These are phyloP conservation scores for Torulaspora microellipsoides DNA, from an alignment of 805 yeast genomes.

Conservation along the genomic window DNA sequence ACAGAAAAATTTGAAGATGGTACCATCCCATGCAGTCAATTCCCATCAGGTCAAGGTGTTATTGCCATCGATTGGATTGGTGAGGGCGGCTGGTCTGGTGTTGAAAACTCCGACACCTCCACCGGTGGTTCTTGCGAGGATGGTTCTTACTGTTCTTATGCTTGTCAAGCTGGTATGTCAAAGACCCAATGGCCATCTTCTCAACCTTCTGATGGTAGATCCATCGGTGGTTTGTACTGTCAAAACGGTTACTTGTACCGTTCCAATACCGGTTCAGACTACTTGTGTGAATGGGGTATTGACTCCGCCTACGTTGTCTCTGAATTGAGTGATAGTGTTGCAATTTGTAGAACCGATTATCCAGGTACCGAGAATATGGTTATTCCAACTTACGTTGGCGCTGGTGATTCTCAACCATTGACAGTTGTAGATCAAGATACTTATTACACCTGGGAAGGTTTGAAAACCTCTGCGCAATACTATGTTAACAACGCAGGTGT, in stretches of 20 bases:
- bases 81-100: constrained; percentile 47
- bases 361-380: constrained; percentile 99
- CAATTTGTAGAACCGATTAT: constrained; percentile 97
- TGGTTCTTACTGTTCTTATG: constrained; percentile 94
- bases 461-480: constrained; percentile 88
- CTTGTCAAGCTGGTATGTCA: constrained; percentile 98
- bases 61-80: constrained; percentile 54
- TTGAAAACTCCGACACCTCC: constrained; percentile 43
- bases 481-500: constrained; percentile 97
- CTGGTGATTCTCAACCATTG: constrained; percentile 61
- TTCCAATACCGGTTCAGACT: constrained; percentile 59
- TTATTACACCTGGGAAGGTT: constrained; percentile 81
- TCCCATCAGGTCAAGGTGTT: constrained; percentile 76
- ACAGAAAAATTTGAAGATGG: constrained; percentile 62
- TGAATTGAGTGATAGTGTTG: constrained; percentile 60
- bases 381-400: constrained; percentile 77
- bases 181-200: constrained; percentile 94
- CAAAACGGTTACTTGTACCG: constrained; percentile 79
- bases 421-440: constrained; percentile 73
- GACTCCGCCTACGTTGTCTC: constrained; percentile 65
- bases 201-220: constrained; percentile 86
- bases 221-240: constrained; percentile 92
- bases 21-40: constrained; percentile 56
- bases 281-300: constrained; percentile 86
- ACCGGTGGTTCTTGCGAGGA: constrained; percentile 66